Base-by-base conservation (phyloP, 305 asterid species). In the Fraxinus sp. region DNA sequence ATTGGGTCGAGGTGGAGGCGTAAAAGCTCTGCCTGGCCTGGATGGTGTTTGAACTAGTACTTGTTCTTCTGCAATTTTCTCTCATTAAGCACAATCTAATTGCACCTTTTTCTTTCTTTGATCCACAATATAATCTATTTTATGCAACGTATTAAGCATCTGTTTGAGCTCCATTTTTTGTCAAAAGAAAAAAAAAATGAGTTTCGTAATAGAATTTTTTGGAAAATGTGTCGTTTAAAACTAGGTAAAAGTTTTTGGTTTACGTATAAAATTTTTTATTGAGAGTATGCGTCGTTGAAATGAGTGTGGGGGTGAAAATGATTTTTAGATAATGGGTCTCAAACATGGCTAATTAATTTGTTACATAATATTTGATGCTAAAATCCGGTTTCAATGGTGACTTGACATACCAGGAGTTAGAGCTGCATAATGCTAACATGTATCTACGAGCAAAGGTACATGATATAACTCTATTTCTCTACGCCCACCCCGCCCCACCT, bases 371-470 rank as follows among this genome's bases (percentile, higher is more conserved):
- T 55, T 55, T 55, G 66, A 55, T 55, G 66, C 24, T 55, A 5
- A 55, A 55, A 55, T 55, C 66, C n/a, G 66, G 1, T 5, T 55
- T 18, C 35, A n/a, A 32, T 18, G 18, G 33, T 28, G 44, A 64
- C 4, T 79, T 83, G 66, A 76, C 73, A 74, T 73, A 52, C 59
- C 92, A 95, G 98, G 98, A 95, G 87, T 86, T 90, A 32, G 98
- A 95, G 88, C 89, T 92, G 90, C 96, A 95, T 84, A 92, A 95
- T 77, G 93, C 95, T 20, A 95, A 95, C 92, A 90, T 92, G 94
- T 93, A 83, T 82, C 97, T 95, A 22, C 87, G 97, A 80, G 92
- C 97, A 82, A 93, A 93, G 98, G 98, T 93, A 64, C 35, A 0
- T 3, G 32, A 64, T 22, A 2, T 52, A 9, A 41, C 10, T 57